Evolutionary conservation across 768 basidiomycete species (phyloP), one percentile per base, ranked within the genome.

Genomic region (Xerocomellus amylosporus): DNA sequence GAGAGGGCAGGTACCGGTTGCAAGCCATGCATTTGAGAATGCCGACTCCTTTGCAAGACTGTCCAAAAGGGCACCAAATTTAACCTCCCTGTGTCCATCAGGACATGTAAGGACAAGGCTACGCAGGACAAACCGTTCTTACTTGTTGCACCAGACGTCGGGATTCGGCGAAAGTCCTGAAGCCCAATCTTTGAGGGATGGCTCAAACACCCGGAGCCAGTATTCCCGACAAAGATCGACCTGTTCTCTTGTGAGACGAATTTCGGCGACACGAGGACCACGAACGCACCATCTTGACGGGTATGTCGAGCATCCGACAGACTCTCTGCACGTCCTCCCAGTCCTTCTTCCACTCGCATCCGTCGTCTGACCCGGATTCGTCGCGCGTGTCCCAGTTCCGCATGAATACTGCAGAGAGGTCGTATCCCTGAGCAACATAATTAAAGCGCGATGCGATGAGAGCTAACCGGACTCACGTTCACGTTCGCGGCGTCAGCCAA

Each of bases 341-440:
- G 63, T 98, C 95, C 55, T 85, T 87, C 72, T 98, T 88, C 95
- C 95, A 98, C 69, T 94, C 91, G 62, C 95, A 98, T 4, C 90
- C 88, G n/a, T 75, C 77, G 64, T 89, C 89, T 0, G 84, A 80
- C 17, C 82, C 87, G 24, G 78, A 83, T 71, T 94, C 92, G 64
- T 93, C 90, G 38, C 86, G 78, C 3, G 87, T 88, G 62, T 93
- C 90, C 95, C 95, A 98, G 55, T 98, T 98, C 20, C 92, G 82
- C 95, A 98, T 98, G 70, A 87, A 98, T 1, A 97, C 80, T 22
- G 92, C 92, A 38, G 88, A 88, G 2, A 96, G 77, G 64, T 93
- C 85, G 59, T 84, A 88, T 56, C 88, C 86, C 88, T 93, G 56
- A 53, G 53, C 30, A 17, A 39, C 41, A 39, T 40, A 14, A 36